phyloP scores from a whole-genome alignment of 805 yeast species.

The Wickerhamiella cacticola region DNA sequence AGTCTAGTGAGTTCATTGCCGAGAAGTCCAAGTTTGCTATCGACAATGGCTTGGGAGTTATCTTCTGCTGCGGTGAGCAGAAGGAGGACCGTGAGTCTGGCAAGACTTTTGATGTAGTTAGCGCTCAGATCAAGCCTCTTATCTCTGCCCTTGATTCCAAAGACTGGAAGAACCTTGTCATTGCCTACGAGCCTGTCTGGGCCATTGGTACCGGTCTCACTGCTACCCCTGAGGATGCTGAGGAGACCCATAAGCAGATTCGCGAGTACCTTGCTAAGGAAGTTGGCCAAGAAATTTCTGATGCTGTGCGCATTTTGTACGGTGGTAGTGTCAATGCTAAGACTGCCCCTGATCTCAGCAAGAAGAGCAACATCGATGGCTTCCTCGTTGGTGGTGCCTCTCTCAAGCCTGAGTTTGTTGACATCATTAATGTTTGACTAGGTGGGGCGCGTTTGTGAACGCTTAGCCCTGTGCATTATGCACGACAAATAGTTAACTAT shows the following conservation, averaged over 20 bases:
- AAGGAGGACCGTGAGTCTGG: constrained; percentile 87
- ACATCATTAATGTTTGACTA: constrained; percentile 76
- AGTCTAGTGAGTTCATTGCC: constrained; percentile 82
- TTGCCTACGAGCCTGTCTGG: constrained; percentile 99
- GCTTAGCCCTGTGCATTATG: not conserved
- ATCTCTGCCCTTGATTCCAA: constrained; percentile 47
- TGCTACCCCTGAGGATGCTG: constrained; percentile 97
- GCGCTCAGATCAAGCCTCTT: constrained; percentile 84
- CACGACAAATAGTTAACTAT: not conserved
- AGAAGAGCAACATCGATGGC: constrained; percentile 89
- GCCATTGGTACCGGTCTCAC: constrained; percentile 99
- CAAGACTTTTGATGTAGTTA: constrained; percentile 72
- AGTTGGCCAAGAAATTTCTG: constrained; percentile 70
- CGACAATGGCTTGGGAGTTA: constrained; percentile 79
- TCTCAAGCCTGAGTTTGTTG: constrained; percentile 93
- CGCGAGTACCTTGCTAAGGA: constrained; percentile 69
- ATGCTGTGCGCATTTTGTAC: constrained; percentile 76
- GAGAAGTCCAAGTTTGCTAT: constrained; percentile 89
- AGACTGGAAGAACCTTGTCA: constrained; percentile 86
- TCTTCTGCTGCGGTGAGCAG: constrained; percentile 96
- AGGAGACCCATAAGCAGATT: constrained; percentile 81
- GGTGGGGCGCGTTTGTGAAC: constrained; percentile 21
- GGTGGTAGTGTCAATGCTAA: constrained; percentile 98
- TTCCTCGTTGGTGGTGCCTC: constrained; percentile 99
- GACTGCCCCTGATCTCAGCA: constrained; percentile 83